These are phyloP conservation scores for Scytalidium lignicola DNA, from an alignment of 2,329 filamentous ascomycete genomes.

Conservation along the genomic window DNA sequence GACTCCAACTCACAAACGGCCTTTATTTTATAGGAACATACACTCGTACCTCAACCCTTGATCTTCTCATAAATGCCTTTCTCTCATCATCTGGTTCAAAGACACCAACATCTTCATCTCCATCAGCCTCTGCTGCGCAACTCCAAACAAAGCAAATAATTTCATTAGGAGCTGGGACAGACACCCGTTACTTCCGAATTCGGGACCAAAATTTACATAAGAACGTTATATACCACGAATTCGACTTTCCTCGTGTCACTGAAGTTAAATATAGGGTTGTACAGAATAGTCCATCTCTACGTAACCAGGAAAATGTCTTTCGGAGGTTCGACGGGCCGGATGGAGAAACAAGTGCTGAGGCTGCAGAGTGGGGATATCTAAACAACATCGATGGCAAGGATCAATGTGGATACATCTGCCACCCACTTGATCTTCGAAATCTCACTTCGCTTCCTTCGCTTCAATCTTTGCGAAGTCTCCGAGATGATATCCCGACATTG, in stretches of 20 bases:
- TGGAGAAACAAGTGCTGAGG: neutral
- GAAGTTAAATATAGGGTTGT: constrained; percentile 39
- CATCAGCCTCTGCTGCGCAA: too few species aligned
- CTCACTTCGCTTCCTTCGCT: constrained; percentile 15
- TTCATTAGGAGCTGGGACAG: constrained; percentile 88
- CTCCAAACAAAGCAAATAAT: constrained; percentile 64
- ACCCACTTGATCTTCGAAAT: constrained; percentile 33
- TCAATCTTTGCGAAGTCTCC: constrained; percentile 37
- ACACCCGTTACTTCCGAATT: constrained; percentile 81
- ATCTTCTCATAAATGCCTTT: constrained; percentile 70
- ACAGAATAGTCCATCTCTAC: constrained; percentile 9
- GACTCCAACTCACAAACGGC: neutral
- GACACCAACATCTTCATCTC: constrained; percentile 21
- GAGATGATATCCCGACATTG: constrained; percentile 66
- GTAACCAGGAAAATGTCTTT: neutral
- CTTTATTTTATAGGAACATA: constrained; percentile 70
- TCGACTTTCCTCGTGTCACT: constrained; percentile 81
- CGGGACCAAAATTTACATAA: constrained; percentile 23
- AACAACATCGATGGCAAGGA: constrained; percentile 5
- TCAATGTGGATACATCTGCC: constrained; percentile 40
- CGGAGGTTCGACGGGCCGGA: neutral
- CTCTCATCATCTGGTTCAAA: constrained; percentile 34
- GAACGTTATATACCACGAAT: constrained; percentile 74
- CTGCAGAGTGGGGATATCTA: constrained; percentile 23
- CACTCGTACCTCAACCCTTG: constrained; percentile 77